Percentiles rank a stretch among this genome's conserved stretches.
phyloP scores from a whole-genome alignment of 441 rosid species.

The Iberis amara region DNA sequence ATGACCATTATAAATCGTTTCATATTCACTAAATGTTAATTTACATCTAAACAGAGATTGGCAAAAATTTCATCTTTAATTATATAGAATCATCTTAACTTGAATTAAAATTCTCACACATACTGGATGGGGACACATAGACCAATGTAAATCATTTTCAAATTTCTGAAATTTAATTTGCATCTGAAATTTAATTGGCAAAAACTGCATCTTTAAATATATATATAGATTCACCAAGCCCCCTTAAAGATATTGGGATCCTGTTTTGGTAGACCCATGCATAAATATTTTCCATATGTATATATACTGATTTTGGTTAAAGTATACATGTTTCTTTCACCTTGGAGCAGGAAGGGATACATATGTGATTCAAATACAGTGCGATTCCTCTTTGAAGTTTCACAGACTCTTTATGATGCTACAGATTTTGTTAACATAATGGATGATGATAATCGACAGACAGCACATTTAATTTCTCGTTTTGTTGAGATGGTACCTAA shows the following conservation, averaged over 20 bases:
- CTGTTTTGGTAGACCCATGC: background rate
- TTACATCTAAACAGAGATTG: background rate
- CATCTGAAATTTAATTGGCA: background rate
- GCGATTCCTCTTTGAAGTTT: constrained; percentile 69
- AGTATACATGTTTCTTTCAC: constrained; percentile 22
- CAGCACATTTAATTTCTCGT: constrained; percentile 54
- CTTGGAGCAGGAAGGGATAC: constrained; percentile 53
- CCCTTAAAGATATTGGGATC: constrained; percentile 15
- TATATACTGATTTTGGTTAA: constrained; percentile 5
- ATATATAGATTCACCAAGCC: background rate
- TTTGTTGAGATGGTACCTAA: constrained; percentile 65
- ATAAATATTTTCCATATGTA: constrained; percentile 9
- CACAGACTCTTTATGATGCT: constrained; percentile 58
- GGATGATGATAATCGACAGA: constrained; percentile 64
- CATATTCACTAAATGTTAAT: constrained; percentile 6
- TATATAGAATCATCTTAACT: constrained; percentile 1
- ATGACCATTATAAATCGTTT: background rate
- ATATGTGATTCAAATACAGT: constrained; percentile 51
- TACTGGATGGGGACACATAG: background rate
- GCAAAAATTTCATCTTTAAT: background rate
- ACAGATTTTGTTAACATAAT: constrained; percentile 52
- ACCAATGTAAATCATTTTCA: background rate
- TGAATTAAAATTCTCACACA: background rate
- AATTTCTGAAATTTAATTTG: constrained; percentile 9
- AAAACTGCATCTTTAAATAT: background rate